Base-by-base conservation (phyloP, 2,329 filamentous ascomycete species). In the Cryphonectria carpinicola region DNA sequence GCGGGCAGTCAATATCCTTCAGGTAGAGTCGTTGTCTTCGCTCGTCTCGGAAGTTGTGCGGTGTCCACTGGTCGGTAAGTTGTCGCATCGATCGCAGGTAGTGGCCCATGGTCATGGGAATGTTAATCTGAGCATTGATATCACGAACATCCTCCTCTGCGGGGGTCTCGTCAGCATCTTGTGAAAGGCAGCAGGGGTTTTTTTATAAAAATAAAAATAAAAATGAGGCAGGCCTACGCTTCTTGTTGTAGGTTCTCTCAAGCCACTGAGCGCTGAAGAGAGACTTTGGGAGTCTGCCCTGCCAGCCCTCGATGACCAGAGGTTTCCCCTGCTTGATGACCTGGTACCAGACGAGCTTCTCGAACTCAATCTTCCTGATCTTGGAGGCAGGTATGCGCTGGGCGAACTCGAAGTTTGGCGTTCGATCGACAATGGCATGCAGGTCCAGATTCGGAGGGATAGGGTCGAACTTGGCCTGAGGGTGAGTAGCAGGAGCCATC, bases 1-100 rank as follows among this genome's bases (percentile, higher is more conserved):
- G 83, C 0, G 96, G 96, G 75, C 95, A 98, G 79, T 99, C 96
- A 71, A 99, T 98, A 78, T 99, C 96, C 78, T 99, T 99, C 35
- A 98, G 83, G 79, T 99, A 99, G 1, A 98, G 89, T 17, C 96
- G 89, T 78, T 99, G 96, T 32, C 93, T 87, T 52, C 89, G 88
- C 72, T 93, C 89, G 74, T 97, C 92, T 71, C 90, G 90, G 78
- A 92, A 97, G 73, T 93, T 95, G 63, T 85, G 86, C 0, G 88
- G 84, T 11, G 86, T 92, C 84, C 93, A 97, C 78, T 97, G 94
- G 66, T 95, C 91, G 0, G 95, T 90, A 43, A 98, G 88, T 74
- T 92, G 89, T 56, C 88, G 87, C 92, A 98, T 92, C 66, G 94
- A 95, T 74, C 93, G 92, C 46, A 99, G 83, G 80, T 99, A 99